These are phyloP conservation scores for Rosa rugosa DNA, from an alignment of 306 rosid species.

Conservation along the genomic window DNA sequence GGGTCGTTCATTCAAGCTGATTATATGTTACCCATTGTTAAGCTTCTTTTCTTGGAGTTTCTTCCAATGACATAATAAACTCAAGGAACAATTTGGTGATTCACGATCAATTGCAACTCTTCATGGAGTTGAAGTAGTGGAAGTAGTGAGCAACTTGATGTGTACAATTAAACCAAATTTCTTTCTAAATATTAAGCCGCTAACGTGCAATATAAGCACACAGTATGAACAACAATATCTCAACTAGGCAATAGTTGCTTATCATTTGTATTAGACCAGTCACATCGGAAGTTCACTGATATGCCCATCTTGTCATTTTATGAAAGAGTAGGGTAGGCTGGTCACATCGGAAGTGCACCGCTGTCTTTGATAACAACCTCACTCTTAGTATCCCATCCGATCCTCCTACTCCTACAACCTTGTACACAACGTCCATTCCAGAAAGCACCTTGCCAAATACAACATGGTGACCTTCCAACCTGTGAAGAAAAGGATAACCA, in stretches of 20 bases:
- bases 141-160: background rate
- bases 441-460: slow-evolving; percentile 56
- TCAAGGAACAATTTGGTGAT: background rate
- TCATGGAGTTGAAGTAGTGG: background rate
- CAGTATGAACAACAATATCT: background rate
- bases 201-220: background rate
- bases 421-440: slow-evolving; percentile 55
- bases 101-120: background rate
- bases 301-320: background rate
- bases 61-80: background rate
- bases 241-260: background rate
- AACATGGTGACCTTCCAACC: slow-evolving; percentile 86
- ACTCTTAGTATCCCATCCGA: slow-evolving; percentile 31
- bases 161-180: background rate
- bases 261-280: background rate
- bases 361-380: slow-evolving; percentile 45
- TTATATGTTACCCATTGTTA: background rate
- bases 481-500: slow-evolving; percentile 28
- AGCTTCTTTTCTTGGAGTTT: background rate
- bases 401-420: slow-evolving; percentile 49
- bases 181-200: background rate
- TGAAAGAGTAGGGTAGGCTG: background rate
- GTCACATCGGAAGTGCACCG: slow-evolving; percentile 47
- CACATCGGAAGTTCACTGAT: background rate
- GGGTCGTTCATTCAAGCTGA: background rate